Percentiles rank a stretch among this genome's conserved stretches.
phyloP scores from a whole-genome alignment of 208 protist species.

The Naegleria gruberi region DNA sequence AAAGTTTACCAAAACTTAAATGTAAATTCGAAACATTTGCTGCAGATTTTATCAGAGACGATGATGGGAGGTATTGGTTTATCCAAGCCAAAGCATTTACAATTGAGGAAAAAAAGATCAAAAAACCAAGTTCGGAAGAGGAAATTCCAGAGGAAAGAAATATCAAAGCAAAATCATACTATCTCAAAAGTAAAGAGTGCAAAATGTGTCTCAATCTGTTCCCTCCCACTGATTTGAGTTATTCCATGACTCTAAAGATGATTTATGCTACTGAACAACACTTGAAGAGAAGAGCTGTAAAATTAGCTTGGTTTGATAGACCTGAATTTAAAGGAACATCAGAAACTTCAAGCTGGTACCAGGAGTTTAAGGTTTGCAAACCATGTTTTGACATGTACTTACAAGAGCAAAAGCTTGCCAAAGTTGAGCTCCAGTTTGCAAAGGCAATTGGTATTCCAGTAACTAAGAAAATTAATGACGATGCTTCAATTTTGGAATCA shows the following conservation, averaged over 20 bases:
- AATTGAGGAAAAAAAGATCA: background rate
- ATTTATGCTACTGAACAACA: slow-evolving; percentile 28
- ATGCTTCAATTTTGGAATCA: background rate
- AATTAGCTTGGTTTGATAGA: slow-evolving; percentile 24
- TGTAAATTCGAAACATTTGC: background rate
- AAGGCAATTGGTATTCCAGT: slow-evolving; percentile 27
- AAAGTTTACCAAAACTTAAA: background rate
- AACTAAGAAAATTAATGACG: background rate
- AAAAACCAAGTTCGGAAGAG: background rate
- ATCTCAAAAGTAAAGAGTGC: slow-evolving; percentile 12
- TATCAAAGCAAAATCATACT: background rate
- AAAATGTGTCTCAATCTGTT: slow-evolving; percentile 21
- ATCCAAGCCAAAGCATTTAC: slow-evolving; percentile 11
- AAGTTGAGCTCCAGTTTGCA: slow-evolving; percentile 24
- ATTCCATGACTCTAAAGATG: slow-evolving; percentile 28
- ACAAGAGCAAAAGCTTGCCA: slow-evolving; percentile 22
- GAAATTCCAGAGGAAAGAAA: background rate
- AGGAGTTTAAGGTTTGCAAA: slow-evolving; percentile 19
- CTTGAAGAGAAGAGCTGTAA: background rate
- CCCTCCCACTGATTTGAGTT: slow-evolving; percentile 12
- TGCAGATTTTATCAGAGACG: slow-evolving; percentile 25
- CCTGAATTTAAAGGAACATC: background rate
- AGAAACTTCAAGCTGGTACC: slow-evolving; percentile 22
- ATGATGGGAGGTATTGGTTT: background rate
- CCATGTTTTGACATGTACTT: slow-evolving; percentile 30